A percentile compares a stretch with the other conserved stretches of the same genome.
phyloP scores from a whole-genome alignment of 805 yeast genomes.

The Candida schatavii region DNA sequence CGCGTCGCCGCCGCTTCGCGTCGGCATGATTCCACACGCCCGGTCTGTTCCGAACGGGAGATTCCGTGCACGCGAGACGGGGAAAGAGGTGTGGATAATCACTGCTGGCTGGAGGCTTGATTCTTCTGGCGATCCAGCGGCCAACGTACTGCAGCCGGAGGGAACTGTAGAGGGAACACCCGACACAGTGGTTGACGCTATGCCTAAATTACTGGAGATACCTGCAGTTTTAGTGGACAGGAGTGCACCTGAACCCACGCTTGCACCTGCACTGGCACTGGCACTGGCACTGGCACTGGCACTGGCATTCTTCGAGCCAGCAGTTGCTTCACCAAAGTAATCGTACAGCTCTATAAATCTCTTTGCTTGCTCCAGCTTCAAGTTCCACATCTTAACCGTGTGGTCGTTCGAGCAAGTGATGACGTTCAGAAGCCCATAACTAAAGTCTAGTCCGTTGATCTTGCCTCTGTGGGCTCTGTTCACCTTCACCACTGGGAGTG shows the following conservation, averaged over 20 bases:
- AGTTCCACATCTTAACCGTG: conserved; percentile 79
- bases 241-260: conserved; percentile 5
- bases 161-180: no score
- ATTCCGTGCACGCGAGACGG: conserved; percentile 84
- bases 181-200: no score
- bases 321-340: conserved; percentile 15
- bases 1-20: conserved; percentile 76
- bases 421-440: conserved; percentile 55
- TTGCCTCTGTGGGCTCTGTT: conserved; percentile 74
- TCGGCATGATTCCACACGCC: conserved; percentile 86
- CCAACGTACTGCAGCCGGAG: no score
- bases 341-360: conserved; percentile 14
- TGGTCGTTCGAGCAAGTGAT: conserved; percentile 86
- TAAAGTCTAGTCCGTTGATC: conserved; percentile 86
- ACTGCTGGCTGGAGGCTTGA: conserved; percentile 43
- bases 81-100: conserved; percentile 70
- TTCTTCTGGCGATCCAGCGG: conserved; percentile 1
- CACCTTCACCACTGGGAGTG: conserved; percentile 64
- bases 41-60: conserved; percentile 77
- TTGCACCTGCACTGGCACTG: neutral
- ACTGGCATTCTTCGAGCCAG: neutral
- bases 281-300: neutral
- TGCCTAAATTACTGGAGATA: no score
- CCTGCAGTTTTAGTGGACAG: neutral
- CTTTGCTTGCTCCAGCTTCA: conserved; percentile 25